A percentile compares a stretch with the other conserved stretches of the same genome.
Evolutionary conservation across 768 basidiomycete species (phyloP).

Genomic region (Termitomyces sp.): DNA sequence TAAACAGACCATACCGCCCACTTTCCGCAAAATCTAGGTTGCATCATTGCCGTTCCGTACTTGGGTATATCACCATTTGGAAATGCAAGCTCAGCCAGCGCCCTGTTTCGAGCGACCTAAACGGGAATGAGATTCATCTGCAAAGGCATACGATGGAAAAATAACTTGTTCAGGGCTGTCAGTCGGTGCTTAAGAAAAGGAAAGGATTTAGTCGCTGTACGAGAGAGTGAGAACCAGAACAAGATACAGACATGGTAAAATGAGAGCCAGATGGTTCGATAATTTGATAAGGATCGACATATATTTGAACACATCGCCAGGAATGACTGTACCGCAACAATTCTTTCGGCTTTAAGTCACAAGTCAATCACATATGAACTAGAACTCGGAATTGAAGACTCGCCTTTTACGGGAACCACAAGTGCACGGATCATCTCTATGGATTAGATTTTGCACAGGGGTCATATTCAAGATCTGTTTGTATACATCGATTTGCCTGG

Average conservation of each 20-base stretch:
- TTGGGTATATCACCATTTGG: slow-evolving; percentile 49
- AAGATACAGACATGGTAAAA: slow-evolving; percentile 62
- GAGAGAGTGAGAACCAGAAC: not conserved
- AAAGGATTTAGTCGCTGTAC: not conserved
- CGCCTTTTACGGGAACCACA: slow-evolving; percentile 63
- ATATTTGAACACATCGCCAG: slow-evolving; percentile 68
- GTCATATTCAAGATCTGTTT: slow-evolving; percentile 59
- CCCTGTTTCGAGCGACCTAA: slow-evolving; percentile 43
- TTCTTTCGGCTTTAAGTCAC: slow-evolving; percentile 29
- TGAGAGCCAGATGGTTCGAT: slow-evolving; percentile 83
- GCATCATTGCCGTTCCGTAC: slow-evolving; percentile 56
- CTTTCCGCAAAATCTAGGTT: slow-evolving; percentile 73
- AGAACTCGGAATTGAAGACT: slow-evolving; percentile 13
- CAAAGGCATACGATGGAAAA: not conserved
- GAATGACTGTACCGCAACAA: slow-evolving; percentile 41
- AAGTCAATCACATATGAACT: not conserved
- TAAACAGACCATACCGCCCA: slow-evolving; percentile 55
- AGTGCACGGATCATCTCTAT: slow-evolving; percentile 64
- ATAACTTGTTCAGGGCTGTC: slow-evolving; percentile 66
- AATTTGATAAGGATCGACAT: slow-evolving; percentile 82
- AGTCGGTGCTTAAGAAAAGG: slow-evolving; percentile 43
- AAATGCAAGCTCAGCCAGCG: slow-evolving; percentile 58
- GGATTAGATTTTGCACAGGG: slow-evolving; percentile 65
- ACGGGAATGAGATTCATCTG: not conserved
- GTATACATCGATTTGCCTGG: slow-evolving; percentile 67